Conservation (phyloP, 345 rosid species). For the Hypericum androsaemum region DNA sequence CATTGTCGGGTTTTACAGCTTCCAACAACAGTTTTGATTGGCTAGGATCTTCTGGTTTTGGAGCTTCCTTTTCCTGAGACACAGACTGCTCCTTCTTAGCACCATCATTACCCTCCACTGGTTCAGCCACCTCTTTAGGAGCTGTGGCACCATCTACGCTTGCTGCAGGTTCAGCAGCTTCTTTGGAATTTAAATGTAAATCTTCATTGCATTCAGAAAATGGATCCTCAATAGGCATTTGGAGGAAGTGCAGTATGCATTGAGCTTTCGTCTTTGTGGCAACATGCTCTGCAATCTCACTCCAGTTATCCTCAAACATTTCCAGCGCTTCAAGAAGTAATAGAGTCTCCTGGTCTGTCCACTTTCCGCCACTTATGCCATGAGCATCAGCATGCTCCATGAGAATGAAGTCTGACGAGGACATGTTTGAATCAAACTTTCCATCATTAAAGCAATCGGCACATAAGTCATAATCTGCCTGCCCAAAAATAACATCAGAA, state of each 20-base stretch:
- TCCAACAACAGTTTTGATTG: conserved; percentile 35
- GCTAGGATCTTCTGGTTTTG: conserved; percentile 42
- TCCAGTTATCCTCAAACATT: conserved; percentile 93
- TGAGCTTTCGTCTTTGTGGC: conserved; percentile 96
- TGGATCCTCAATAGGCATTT: conserved; percentile 92
- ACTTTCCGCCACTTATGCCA: conserved; percentile 77
- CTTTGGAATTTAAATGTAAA: conserved; percentile 35
- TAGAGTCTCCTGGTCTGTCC: conserved; percentile 99
- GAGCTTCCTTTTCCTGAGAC: conserved; percentile 34
- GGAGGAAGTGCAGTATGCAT: conserved; percentile 94
- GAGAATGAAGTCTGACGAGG: conserved; percentile 85
- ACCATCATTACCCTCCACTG: conserved; percentile 35
- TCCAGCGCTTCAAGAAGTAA: conserved; percentile 97
- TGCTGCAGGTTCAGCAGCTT: conserved; percentile 29
- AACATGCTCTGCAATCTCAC: conserved; percentile 98
- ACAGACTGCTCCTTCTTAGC: conserved; percentile 35
- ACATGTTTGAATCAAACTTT: conserved; percentile 85
- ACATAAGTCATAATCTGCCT: conserved; percentile 99
- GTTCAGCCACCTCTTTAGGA: conserved; percentile 45
- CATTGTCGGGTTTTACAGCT: conserved; percentile 33
- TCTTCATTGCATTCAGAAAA: conserved; percentile 47
- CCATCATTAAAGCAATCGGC: conserved; percentile 81
- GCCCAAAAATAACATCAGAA: conserved; percentile 33
- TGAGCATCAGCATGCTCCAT: conserved; percentile 89
- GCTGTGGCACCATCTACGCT: conserved; percentile 27